Evolutionary conservation across 108 stramenopile genomes (phyloP).

Genomic region (Conticribra guillardii): DNA sequence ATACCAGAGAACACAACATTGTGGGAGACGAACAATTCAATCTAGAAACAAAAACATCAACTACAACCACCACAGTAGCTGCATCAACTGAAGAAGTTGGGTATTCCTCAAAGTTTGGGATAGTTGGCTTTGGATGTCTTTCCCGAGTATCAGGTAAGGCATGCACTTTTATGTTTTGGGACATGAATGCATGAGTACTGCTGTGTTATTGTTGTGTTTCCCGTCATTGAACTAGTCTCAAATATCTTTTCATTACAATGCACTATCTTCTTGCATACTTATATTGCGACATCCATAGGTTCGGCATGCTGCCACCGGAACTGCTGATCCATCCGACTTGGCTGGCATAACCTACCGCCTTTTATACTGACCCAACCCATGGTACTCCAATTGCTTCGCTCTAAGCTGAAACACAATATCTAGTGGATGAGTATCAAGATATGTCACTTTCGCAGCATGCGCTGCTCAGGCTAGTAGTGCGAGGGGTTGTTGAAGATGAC

Average conservation of each 20-base stretch:
- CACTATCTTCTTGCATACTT: not conserved
- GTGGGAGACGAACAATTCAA: no score
- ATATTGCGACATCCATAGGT: conserved; percentile 21
- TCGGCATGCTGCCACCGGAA: conserved; percentile 42
- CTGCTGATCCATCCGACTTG: conserved; percentile 59
- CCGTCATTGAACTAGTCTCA: no score
- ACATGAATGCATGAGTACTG: no score
- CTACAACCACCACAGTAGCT: not conserved
- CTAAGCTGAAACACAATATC: conserved; percentile 54
- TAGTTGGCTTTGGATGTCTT: conserved; percentile 51
- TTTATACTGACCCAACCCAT: conserved; percentile 35
- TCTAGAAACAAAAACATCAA: conserved; percentile 13
- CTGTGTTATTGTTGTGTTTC: no score
- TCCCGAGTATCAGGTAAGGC: conserved; percentile 53
- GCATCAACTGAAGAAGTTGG: conserved; percentile 23
- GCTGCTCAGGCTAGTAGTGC: conserved; percentile 48
- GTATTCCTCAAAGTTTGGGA: conserved; percentile 55
- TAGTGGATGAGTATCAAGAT: conserved; percentile 70
- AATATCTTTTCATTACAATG: not conserved
- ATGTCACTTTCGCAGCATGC: conserved; percentile 60
- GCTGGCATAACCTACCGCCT: conserved; percentile 53
- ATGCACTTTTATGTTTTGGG: no score
- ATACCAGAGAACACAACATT: no score
- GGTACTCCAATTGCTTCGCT: conserved; percentile 40
- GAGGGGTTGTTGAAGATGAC: conserved; percentile 47